Evolutionary conservation across 805 yeast genomes (phyloP), one percentile per base, ranked within the genome.

Genomic region (Saturnispora mendoncae): DNA sequence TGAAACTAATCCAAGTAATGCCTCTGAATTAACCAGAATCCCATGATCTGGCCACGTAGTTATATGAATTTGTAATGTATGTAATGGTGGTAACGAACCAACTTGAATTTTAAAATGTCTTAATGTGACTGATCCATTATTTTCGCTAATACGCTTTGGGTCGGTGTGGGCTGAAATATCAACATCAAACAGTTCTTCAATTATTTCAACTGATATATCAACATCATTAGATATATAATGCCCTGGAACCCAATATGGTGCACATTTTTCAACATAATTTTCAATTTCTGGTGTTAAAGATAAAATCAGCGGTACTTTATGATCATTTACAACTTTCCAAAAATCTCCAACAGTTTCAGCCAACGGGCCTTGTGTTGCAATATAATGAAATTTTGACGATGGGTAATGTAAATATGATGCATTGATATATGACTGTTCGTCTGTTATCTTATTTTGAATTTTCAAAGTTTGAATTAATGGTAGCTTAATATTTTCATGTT

Each of bases 311-410:
- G 83, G 79, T 10, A 78, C 72, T 15, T 68, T 58, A 49, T 84
- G 74, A 43, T 80, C 78, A 32, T 75, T 64, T 13, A 84, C 70
- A 63, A 87, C 76, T 43, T 80, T 81, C 81, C 94, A 87, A 53
- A 90, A 88, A 57, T 90, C 95, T 17, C 76, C 78, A 20, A 80
- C 69, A 0, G 97, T 90, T 29, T 71, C 70, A 2, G 56, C 58
- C 45, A 84, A 60, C 2, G 98, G 98, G 2, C 96, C 98, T 58
- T 90, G 96, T 1, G 94, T 74, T 0, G 95, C 96, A 51, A 88
- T 84, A 54, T 80, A 83, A 31, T 71, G 69, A 30, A 61, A 45
- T 4, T 52, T 38, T 32, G 70, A 51, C 50, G 62, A 42, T 55
- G 66, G 44, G 54, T 69, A 53, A 50, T 67, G 44, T 36, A 84